Conservation (phyloP, 306 rosid genomes). For the Morella rubra region DNA sequence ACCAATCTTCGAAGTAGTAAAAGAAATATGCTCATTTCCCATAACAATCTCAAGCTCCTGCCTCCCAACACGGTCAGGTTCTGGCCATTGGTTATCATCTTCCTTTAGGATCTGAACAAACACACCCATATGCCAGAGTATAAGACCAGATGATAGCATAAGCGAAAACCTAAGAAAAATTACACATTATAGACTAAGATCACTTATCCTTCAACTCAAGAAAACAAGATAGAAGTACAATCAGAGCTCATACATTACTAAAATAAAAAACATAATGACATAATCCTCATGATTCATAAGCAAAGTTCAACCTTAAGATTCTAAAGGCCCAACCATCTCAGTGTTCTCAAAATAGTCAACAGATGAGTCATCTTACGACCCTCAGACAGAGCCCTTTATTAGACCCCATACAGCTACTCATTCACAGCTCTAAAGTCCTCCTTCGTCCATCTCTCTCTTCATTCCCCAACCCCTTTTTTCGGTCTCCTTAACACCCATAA, state of each 20-base stretch:
- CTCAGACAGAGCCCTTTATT: not conserved
- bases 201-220: too few relatives aligned
- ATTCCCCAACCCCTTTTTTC: not conserved
- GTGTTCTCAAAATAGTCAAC: not conserved
- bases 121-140: constrained; percentile 4
- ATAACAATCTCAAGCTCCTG: constrained; percentile 98
- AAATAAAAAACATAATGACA: not conserved
- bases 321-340: not conserved
- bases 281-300: not conserved
- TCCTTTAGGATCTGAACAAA: constrained; percentile 79
- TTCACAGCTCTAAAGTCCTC: not conserved
- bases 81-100: constrained; percentile 98
- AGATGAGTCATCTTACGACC: not conserved
- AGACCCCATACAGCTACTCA: not conserved
- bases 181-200: not conserved
- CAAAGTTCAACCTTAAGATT: too few relatives aligned
- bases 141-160: not conserved
- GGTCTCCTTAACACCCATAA: not conserved
- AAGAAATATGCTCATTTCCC: constrained; percentile 97
- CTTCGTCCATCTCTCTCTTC: not conserved
- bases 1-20: constrained; percentile 95
- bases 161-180: not conserved
- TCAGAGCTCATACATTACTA: not conserved
- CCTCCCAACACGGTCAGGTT: constrained; percentile 90
- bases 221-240: too few relatives aligned